Conservation (phyloP, 768 basidiomycete genomes). For the Lanmaoa pseudosensibilis region DNA sequence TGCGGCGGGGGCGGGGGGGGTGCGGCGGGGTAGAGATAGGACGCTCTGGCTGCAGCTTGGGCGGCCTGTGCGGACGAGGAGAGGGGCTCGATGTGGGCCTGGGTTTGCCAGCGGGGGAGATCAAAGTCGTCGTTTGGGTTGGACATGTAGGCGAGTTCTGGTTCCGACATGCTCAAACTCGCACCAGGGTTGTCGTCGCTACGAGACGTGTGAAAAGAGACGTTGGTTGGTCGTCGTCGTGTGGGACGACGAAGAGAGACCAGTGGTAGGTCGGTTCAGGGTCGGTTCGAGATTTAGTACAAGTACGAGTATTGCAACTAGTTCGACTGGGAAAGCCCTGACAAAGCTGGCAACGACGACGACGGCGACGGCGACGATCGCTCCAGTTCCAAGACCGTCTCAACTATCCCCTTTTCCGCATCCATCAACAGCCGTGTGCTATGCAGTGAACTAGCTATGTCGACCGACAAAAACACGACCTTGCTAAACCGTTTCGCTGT, state of each 20-base stretch:
- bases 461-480: conserved; percentile 74
- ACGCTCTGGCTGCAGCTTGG: conserved; percentile 44
- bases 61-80: conserved; percentile 65
- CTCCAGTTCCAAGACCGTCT: conserved; percentile 41
- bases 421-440: conserved; percentile 50
- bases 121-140: conserved; percentile 82
- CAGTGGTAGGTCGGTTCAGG: conserved; percentile 24
- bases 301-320: background rate
- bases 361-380: background rate
- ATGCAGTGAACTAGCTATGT: conserved; percentile 51
- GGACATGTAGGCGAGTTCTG: conserved; percentile 72
- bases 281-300: conserved; percentile 28
- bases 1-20: conserved; percentile 50
- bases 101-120: conserved; percentile 57
- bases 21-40: conserved; percentile 50
- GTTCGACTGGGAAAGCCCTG: background rate
- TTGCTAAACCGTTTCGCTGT: conserved; percentile 64
- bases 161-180: conserved; percentile 62
- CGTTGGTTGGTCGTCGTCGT: conserved; percentile 20
- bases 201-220: background rate
- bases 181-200: no score
- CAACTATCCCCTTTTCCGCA: conserved; percentile 62
- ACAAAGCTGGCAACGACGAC: no score
- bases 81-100: conserved; percentile 44
- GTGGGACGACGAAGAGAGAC: conserved; percentile 7